phyloP scores from a whole-genome alignment of 2,329 filamentous ascomycete species.

The Talaromyces sp. region DNA sequence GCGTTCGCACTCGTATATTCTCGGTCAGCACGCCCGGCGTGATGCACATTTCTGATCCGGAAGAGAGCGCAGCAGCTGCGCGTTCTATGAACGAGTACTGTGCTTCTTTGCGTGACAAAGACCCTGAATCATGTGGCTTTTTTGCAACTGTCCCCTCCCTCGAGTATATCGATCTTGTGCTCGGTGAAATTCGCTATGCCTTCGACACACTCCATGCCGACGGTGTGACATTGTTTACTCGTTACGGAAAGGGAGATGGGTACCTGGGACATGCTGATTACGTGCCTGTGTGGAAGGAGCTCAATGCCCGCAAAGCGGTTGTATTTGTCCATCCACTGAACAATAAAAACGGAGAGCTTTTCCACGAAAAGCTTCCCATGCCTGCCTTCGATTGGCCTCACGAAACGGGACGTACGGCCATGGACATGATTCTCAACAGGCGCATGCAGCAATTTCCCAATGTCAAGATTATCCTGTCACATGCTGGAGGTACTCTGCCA shows the following conservation, averaged over 20 bases:
- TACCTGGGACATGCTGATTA: slow-evolving; percentile 46
- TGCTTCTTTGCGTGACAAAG: slow-evolving; percentile 26
- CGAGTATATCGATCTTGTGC: slow-evolving; percentile 22
- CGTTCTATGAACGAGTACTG: slow-evolving; percentile 29
- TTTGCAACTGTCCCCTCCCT: slow-evolving; percentile 39
- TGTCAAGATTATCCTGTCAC: slow-evolving; percentile 46
- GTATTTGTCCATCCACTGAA: slow-evolving; percentile 48
- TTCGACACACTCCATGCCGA: slow-evolving; percentile 42
- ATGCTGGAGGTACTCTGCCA: slow-evolving; percentile 46
- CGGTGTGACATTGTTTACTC: slow-evolving; percentile 44
- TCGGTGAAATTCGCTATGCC: slow-evolving; percentile 36
- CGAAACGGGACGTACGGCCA: slow-evolving; percentile 42
- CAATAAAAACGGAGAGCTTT: slow-evolving; percentile 27
- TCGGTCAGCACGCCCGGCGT: not conserved
- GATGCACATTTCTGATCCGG: not conserved
- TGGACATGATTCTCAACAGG: slow-evolving; percentile 38
- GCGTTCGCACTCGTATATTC: not conserved
- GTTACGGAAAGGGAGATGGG: slow-evolving; percentile 34
- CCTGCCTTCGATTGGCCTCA: slow-evolving; percentile 44
- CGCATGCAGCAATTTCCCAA: slow-evolving; percentile 27
- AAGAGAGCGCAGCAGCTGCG: not conserved
- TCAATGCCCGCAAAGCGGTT: slow-evolving; percentile 38
- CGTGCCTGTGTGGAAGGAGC: slow-evolving; percentile 40
- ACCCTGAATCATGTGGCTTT: slow-evolving; percentile 36
- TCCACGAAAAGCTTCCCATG: slow-evolving; percentile 32